Base-by-base conservation (phyloP, 768 basidiomycete species). In the Lyophyllum decastes region DNA sequence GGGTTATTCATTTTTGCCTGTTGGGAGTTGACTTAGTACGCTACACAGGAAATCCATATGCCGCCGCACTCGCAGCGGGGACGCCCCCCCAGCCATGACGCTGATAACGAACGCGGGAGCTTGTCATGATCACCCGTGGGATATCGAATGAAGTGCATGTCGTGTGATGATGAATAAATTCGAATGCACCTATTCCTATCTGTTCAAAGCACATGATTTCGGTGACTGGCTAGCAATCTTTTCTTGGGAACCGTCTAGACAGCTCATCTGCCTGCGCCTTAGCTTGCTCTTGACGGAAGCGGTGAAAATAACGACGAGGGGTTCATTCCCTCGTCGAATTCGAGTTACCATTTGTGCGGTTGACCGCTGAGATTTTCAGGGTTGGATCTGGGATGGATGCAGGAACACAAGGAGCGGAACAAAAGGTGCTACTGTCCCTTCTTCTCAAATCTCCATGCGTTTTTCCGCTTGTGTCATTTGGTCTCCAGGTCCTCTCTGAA, bases 1-100 rank as follows among this genome's bases (percentile, higher is more conserved):
- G 60, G 64, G 72, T 70, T 19, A 2, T n/a, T 10, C 47, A 30
- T 26, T n/a, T 56, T 51, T 49, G 48, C 25, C 16, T 34, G 19
- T 26, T 22, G 40, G 4, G 35, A 30, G 30, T 30, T 41, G 30
- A 41, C 46, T 52, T 12, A 24, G 27, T n/a, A n/a, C n/a, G 17
- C 44, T 8, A 24, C 2, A 24, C 34, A 64, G 66, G 60, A 26
- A 64, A 67, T 34, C 66, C 66, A 22, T 67, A 63, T 38, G 66
- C 64, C 24, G 64, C 66, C 16, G 56, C 60, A 16, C 57, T 66
- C 16, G 62, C 58, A 17, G 33, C 44, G 16, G 57, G 40, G 35
- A 50, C 51, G 14, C 43, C 53, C 22, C n/a, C 33, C 34, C 2
- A 48, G n/a, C 6, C n/a, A 48, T 30, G n/a, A 48, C n/a, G 35